These are phyloP conservation scores for Bidens hawaiensis DNA, from an alignment of 140 eudicot genomes.

Conservation along the genomic window DNA sequence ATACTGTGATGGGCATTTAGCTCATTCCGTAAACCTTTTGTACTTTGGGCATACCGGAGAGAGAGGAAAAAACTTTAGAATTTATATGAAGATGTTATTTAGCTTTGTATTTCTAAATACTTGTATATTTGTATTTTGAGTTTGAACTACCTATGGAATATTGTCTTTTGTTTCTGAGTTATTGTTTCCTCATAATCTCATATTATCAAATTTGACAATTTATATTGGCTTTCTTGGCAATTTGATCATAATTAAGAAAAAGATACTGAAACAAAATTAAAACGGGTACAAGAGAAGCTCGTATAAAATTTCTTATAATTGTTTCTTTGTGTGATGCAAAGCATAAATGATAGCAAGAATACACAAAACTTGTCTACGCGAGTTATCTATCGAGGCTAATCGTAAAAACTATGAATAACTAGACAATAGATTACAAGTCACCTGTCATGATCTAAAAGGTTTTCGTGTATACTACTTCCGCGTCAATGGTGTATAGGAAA, in stretches of 20 bases:
- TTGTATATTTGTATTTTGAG: too few relatives aligned
- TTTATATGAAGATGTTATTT: too few relatives aligned
- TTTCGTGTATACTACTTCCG: background rate
- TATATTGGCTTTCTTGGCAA: background rate
- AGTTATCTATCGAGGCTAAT: background rate
- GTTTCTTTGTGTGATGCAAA: constrained; percentile 6
- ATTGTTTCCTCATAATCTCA: background rate
- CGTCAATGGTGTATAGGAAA: constrained; percentile 11
- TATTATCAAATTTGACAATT: background rate
- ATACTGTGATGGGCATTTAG: too few relatives aligned
- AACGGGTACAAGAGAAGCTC: background rate
- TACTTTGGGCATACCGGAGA: too few relatives aligned
- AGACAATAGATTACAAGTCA: background rate
- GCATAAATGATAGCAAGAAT: constrained; percentile 1
- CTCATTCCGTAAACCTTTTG: too few relatives aligned
- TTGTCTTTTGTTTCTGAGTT: too few relatives aligned
- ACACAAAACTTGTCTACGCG: constrained; percentile 8
- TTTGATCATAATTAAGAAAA: background rate
- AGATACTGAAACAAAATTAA: background rate
- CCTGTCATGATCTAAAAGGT: constrained; percentile 5
- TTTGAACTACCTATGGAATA: too few relatives aligned
- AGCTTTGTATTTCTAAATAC: too few relatives aligned
- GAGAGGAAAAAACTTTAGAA: too few relatives aligned
- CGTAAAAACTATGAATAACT: constrained; percentile 9
- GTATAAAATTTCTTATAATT: background rate